These are phyloP conservation scores for Fusarium scirpi DNA, from an alignment of 2,329 filamentous ascomycete genomes.

Conservation along the genomic window DNA sequence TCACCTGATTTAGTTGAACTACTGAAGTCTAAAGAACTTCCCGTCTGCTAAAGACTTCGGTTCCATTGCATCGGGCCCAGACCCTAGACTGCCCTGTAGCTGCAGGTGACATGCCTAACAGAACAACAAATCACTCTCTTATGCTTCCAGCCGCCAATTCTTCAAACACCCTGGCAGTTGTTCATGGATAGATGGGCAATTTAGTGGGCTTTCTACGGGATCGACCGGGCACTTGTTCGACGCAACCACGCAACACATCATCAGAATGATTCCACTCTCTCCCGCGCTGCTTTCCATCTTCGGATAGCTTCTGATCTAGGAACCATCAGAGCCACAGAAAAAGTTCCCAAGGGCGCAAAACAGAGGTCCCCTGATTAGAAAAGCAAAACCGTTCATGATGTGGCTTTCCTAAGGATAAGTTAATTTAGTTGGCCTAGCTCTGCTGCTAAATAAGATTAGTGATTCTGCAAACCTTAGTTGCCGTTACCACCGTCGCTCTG, in stretches of 20 bases:
- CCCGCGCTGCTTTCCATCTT: not conserved
- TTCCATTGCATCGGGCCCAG: slow-evolving; percentile 23
- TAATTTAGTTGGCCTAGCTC: not conserved
- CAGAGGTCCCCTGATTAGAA: not conserved
- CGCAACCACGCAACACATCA: not conserved
- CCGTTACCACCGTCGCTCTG: not conserved
- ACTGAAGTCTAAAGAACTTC: not conserved
- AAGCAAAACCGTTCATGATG: not conserved
- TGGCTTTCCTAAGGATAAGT: not conserved
- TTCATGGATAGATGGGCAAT: not conserved
- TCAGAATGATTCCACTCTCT: not conserved
- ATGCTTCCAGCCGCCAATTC: not conserved
- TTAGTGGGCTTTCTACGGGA: not conserved
- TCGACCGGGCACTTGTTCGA: not conserved
- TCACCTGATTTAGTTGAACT: not conserved
- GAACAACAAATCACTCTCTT: not conserved
- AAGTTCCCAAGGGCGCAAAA: not conserved
- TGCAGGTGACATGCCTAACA: not conserved
- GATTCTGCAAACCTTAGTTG: not conserved
- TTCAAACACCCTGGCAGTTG: not conserved
- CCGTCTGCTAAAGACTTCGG: slow-evolving; percentile 3
- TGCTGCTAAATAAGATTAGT: not conserved
- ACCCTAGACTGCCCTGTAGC: not conserved
- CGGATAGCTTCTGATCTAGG: not conserved
- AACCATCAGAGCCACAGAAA: not conserved